Evolutionary conservation across 805 yeast species (phyloP), one percentile per base, ranked within the genome.

Genomic region (Kluyveromyces aestuarii): DNA sequence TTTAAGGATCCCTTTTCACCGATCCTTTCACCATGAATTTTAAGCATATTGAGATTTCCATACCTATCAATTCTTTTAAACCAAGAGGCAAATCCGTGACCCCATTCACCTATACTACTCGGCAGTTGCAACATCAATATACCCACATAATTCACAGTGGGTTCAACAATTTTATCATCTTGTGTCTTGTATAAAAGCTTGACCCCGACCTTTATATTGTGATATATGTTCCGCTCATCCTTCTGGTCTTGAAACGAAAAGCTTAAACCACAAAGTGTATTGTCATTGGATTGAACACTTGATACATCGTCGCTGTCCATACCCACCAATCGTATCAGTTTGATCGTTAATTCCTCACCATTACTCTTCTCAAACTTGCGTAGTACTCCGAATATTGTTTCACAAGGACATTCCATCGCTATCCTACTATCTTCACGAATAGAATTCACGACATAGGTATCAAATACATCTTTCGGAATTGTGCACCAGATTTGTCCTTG

Each of bases 161-260:
- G 96, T 58, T 85, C 93, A 17, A 72, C 68, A 9, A 79, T 68
- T 44, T 73, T 59, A 13, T 73, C 72, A 48, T 79, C 81, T 50
- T 76, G 79, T 14, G 72, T 75, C 52, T 70, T 72, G 50, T 80
- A 75, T 48, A 85, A 58, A 40, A 86, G 69, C 54, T 81, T 70
- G 1, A 86, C 86, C 0, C 95, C 91, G 17, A 90, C 76, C 45
- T 80, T 79, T 56, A 82, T 80, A 8, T 85, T 75, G 57, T 84
- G 88, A 51, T 76, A 74, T 16, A 86, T 72, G 2, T 77, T 67
- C 49, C 61, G 62, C 30, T 49, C 48, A 2, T 45, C 54, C 2
- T 50, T 42, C 4, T 38, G 45, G 44, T 64, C 69, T 39, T 62
- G 64, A 48, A 63, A 64, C 0, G 61, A 57, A 3, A 64, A 59